Evolutionary conservation across 441 rosid genomes (phyloP).

Genomic region (Breynia disticha): DNA sequence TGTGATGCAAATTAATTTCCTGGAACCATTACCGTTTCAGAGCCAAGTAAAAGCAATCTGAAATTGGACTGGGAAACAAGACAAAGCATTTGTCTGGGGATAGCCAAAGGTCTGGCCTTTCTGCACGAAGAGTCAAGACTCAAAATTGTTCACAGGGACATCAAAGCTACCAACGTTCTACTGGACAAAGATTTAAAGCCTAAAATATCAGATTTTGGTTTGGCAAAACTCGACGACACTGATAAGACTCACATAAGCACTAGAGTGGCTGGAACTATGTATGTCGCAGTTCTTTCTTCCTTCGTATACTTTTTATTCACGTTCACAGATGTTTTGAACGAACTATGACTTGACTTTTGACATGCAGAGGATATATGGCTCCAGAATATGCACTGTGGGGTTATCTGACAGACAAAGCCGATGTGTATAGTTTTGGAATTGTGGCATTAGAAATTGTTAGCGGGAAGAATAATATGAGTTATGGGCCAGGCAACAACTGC

Average conservation of each 20-base stretch:
- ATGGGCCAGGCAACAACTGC: conserved; percentile 47
- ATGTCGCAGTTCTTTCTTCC: conserved; percentile 10
- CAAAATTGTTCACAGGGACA: conserved; percentile 76
- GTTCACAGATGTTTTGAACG: too few species aligned
- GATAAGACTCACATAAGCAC: conserved; percentile 82
- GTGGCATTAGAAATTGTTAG: conserved; percentile 62
- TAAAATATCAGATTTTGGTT: conserved; percentile 74
- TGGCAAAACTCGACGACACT: conserved; percentile 70
- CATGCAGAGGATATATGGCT: conserved; percentile 59
- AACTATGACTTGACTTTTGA: not conserved
- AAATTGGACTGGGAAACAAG: conserved; percentile 69
- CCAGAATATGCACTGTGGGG: conserved; percentile 68
- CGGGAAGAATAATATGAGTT: conserved; percentile 51
- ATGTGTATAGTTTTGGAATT: conserved; percentile 60
- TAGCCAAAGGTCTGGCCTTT: conserved; percentile 63
- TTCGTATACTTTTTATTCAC: not conserved
- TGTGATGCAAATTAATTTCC: too few species aligned
- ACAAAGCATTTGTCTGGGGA: conserved; percentile 47
- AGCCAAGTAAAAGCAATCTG: conserved; percentile 29
- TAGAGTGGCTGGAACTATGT: conserved; percentile 79
- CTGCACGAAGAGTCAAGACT: conserved; percentile 72
- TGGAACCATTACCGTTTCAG: not conserved
- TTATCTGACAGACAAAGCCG: conserved; percentile 46
- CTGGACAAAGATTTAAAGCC: conserved; percentile 60
- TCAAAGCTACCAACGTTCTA: conserved; percentile 70